These are phyloP conservation scores for Epichloe gansuensis DNA, from an alignment of 2,329 filamentous ascomycete genomes.

Conservation along the genomic window DNA sequence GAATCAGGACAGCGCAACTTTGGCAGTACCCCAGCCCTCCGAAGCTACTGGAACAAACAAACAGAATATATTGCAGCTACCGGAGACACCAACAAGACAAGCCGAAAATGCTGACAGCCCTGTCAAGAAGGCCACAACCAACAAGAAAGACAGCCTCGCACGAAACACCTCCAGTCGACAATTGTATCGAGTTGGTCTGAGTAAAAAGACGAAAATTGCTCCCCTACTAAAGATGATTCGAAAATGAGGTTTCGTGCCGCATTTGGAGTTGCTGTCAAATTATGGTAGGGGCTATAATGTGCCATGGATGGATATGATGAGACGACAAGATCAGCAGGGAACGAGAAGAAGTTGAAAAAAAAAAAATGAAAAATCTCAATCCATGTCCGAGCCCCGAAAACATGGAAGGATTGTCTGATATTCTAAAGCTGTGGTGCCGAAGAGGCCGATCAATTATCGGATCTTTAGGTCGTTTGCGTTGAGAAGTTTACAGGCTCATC, in stretches of 20 bases:
- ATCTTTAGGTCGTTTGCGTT: too few species aligned
- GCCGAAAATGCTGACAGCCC: background rate
- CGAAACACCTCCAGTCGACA: conserved; percentile 22
- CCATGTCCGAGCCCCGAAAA: background rate
- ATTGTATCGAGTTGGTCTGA: conserved; percentile 38
- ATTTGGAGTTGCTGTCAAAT: background rate
- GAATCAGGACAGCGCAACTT: background rate
- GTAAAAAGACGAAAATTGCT: conserved; percentile 37
- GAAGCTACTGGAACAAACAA: background rate
- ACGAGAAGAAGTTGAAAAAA: background rate
- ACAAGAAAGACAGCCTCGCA: conserved; percentile 7
- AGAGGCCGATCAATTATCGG: too few species aligned
- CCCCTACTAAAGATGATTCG: conserved; percentile 38
- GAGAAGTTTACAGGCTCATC: too few species aligned
- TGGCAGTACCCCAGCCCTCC: background rate
- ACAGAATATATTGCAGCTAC: background rate
- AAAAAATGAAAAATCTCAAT: background rate
- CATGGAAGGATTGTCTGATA: too few species aligned
- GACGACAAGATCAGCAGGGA: background rate
- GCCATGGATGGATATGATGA: background rate
- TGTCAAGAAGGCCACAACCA: background rate
- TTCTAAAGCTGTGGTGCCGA: too few species aligned
- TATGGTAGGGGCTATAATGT: background rate
- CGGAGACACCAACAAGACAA: background rate
- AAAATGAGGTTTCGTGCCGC: conserved; percentile 19